These are phyloP conservation scores for Fusarium concolor DNA, from an alignment of 2,329 filamentous ascomycete species.

Conservation along the genomic window DNA sequence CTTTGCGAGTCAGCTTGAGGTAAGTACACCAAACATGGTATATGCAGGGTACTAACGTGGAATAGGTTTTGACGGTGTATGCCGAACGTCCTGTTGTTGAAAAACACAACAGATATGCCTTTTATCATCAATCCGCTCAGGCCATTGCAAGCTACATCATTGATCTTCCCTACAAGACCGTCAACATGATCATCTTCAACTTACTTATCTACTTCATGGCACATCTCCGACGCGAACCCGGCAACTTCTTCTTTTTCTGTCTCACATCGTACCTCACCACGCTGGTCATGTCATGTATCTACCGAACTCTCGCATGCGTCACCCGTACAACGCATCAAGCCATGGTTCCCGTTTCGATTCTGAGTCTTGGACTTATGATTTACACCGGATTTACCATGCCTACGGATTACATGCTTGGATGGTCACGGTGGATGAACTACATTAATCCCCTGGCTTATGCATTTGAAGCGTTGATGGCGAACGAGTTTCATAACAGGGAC, in stretches of 20 bases:
- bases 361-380: constrained; percentile 65
- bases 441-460: constrained; percentile 72
- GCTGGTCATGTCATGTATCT: constrained; percentile 47
- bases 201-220: constrained; percentile 73
- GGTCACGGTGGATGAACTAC: constrained; percentile 71
- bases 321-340: constrained; percentile 48
- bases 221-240: constrained; percentile 67
- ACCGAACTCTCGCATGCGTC: constrained; percentile 47
- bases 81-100: constrained; percentile 50
- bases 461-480: constrained; percentile 45
- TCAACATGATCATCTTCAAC: constrained; percentile 46
- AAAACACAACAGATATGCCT: constrained; percentile 52
- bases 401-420: constrained; percentile 44
- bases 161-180: constrained; percentile 44
- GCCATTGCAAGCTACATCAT: constrained; percentile 45
- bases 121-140: constrained; percentile 51
- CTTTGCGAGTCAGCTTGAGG: constrained; percentile 53
- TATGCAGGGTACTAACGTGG: background rate
- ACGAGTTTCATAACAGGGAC: constrained; percentile 57
- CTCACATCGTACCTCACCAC: constrained; percentile 53
- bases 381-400: constrained; percentile 52
- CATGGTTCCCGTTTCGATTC: constrained; percentile 64
- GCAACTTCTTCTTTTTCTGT: constrained; percentile 71
- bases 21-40: background rate
- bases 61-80: constrained; percentile 47